phyloP scores from a whole-genome alignment of 768 basidiomycete species.

The Kwoniella shandongensis region DNA sequence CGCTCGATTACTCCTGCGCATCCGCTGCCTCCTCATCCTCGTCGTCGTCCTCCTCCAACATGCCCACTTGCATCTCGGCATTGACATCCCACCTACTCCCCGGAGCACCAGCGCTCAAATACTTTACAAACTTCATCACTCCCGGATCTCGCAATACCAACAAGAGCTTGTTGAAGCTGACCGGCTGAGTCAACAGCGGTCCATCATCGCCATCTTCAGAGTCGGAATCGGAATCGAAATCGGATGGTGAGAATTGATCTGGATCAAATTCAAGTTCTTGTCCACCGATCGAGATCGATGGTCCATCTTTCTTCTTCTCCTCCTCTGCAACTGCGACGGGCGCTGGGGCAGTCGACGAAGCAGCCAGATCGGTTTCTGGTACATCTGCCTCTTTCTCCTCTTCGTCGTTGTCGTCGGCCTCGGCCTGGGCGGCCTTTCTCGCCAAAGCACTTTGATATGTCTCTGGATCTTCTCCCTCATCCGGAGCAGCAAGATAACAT shows the following conservation, averaged over 20 bases:
- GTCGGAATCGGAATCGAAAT: slow-evolving; percentile 49
- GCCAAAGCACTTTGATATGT: slow-evolving; percentile 73
- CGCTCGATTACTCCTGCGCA: not conserved
- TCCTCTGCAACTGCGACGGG: not conserved
- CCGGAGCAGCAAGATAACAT: slow-evolving; percentile 94
- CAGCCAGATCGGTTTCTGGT: slow-evolving; percentile 4
- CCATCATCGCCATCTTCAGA: slow-evolving; percentile 61
- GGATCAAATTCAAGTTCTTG: slow-evolving; percentile 52
- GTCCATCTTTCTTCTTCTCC: slow-evolving; percentile 17
- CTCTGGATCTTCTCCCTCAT: slow-evolving; percentile 92
- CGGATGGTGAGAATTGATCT: slow-evolving; percentile 49
- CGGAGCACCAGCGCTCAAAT: slow-evolving; percentile 81
- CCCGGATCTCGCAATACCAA: slow-evolving; percentile 88
- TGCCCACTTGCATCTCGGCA: slow-evolving; percentile 86
- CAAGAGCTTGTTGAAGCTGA: slow-evolving; percentile 83
- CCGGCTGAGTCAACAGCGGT: slow-evolving; percentile 80
- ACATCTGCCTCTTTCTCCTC: slow-evolving; percentile 13
- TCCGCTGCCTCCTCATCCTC: slow-evolving; percentile 50
- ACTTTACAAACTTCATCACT: slow-evolving; percentile 94
- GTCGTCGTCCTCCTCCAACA: slow-evolving; percentile 66
- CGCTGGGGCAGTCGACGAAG: not conserved
- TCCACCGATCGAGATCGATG: slow-evolving; percentile 43
- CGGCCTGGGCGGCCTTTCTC: slow-evolving; percentile 45
- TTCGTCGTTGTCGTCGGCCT: slow-evolving; percentile 30
- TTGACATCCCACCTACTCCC: slow-evolving; percentile 93